Conservation (phyloP, 768 basidiomycete species). For the Mycena pura region DNA sequence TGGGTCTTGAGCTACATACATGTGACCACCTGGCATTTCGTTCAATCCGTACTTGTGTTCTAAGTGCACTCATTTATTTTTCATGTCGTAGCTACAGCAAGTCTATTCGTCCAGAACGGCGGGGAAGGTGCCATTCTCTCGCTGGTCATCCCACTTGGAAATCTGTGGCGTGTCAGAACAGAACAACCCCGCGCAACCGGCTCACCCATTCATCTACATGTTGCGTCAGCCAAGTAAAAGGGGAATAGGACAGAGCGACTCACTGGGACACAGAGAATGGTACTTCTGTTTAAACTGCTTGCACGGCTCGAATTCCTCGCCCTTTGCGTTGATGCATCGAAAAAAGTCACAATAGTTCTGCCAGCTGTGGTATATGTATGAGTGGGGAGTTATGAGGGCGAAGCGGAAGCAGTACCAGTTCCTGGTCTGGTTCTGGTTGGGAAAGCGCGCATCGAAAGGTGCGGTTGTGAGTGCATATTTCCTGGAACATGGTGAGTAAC, state of each 20-base stretch:
- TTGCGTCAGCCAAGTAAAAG: conserved; percentile 9
- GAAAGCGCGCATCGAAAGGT: conserved; percentile 94
- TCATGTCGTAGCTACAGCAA: conserved; percentile 8
- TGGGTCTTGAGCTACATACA: no score
- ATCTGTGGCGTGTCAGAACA: conserved; percentile 54
- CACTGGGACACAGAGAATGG: conserved; percentile 97
- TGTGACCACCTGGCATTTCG: no score
- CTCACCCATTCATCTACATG: conserved; percentile 89
- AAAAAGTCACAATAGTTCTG: conserved; percentile 99
- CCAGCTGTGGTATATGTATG: conserved; percentile 56
- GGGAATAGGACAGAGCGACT: conserved; percentile 43
- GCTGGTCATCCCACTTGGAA: conserved; percentile 91
- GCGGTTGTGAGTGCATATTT: conserved; percentile 94
- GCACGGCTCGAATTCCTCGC: conserved; percentile 98
- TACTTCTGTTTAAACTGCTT: conserved; percentile 98
- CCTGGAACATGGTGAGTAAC: conserved; percentile 51
- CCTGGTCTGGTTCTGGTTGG: conserved; percentile 92
- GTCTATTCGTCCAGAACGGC: conserved; percentile 72
- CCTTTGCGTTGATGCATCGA: conserved; percentile 96
- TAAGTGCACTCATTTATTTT: conserved; percentile 14
- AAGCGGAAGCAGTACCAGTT: conserved; percentile 76
- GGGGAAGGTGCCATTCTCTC: conserved; percentile 92
- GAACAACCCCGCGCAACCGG: conserved; percentile 5
- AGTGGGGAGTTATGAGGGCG: not conserved
- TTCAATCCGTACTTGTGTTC: no score